phyloP scores from a whole-genome alignment of 805 yeast species.

The Candida adriatica region DNA sequence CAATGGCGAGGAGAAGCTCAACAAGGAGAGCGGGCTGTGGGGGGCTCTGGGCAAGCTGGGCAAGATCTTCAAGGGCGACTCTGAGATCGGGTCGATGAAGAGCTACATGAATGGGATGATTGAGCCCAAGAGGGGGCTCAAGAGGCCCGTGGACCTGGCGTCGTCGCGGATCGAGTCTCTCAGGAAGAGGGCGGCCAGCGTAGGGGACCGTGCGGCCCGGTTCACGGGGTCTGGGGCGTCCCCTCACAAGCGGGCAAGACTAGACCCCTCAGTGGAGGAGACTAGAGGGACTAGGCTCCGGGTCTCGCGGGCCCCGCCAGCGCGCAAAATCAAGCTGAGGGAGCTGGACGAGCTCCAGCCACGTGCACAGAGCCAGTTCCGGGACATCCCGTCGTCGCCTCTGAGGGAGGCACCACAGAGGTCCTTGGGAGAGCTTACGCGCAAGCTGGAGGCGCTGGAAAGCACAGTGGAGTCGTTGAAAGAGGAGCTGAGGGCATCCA shows the following conservation, averaged over 20 bases:
- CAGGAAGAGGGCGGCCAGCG: constrained; percentile 10
- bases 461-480: constrained; percentile 15
- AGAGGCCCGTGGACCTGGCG: constrained; percentile 10
- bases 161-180: constrained; percentile 6
- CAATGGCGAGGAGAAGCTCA: constrained; percentile 9
- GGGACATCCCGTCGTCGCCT: constrained; percentile 20
- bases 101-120: constrained; percentile 20
- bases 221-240: constrained; percentile 12
- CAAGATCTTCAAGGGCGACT: constrained; percentile 11
- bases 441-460: constrained; percentile 14
- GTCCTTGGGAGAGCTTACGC: constrained; percentile 9
- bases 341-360: constrained; percentile 11
- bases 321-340: constrained; percentile 5
- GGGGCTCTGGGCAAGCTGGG: constrained; percentile 17
- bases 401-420: constrained; percentile 10
- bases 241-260: constrained; percentile 11
- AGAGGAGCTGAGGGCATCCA: constrained; percentile 15
- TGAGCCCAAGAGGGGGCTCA: not conserved
- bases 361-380: constrained; percentile 4
- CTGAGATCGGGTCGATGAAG: constrained; percentile 18
- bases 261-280: not conserved
- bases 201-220: constrained; percentile 15
- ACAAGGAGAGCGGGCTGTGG: constrained; percentile 5
- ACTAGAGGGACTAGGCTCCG: not conserved
- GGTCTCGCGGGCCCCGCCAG: too few species aligned